Percentiles rank a stretch among this genome's conserved stretches.
Evolutionary conservation across 371 early-diverging fungal species (phyloP).

Genomic region (Polyrhizophydium stewartii): DNA sequence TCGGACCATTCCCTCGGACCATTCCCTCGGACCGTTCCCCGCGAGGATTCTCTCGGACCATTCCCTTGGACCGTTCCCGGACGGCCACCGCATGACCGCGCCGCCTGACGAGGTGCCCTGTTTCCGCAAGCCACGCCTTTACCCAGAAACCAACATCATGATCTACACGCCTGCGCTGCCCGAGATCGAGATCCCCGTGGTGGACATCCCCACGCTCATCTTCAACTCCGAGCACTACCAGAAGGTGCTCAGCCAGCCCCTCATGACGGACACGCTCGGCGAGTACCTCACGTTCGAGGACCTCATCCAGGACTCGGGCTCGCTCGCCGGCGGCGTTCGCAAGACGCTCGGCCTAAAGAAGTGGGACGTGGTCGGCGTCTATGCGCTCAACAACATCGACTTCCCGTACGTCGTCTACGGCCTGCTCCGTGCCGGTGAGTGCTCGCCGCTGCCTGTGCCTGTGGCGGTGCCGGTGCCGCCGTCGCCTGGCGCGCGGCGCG

Average conservation of each 20-base stretch:
- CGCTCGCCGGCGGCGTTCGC: constrained; percentile 70
- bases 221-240: constrained; percentile 15
- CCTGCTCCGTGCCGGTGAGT: constrained; percentile 17
- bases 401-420: constrained; percentile 52
- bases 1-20: too few relatives aligned
- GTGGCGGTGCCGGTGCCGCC: neutral
- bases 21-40: too few relatives aligned
- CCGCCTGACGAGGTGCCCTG: too few relatives aligned
- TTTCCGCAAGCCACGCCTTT: too few relatives aligned
- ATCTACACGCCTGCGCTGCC: constrained; percentile 39
- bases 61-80: too few relatives aligned
- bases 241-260: constrained; percentile 11
- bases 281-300: constrained; percentile 59
- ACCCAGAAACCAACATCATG: constrained; percentile 27
- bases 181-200: constrained; percentile 1
- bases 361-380: constrained; percentile 66
- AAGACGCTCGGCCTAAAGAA: constrained; percentile 51
- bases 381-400: constrained; percentile 65
- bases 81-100: too few relatives aligned
- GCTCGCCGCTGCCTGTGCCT: neutral
- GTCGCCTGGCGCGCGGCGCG: neutral
- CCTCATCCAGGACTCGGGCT: constrained; percentile 45
- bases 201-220: constrained; percentile 13
- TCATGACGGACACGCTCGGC: constrained; percentile 56
- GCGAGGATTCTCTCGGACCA: too few relatives aligned